Evolutionary conservation across 768 basidiomycete genomes (phyloP).

Genomic region (Phylloporus sp.): DNA sequence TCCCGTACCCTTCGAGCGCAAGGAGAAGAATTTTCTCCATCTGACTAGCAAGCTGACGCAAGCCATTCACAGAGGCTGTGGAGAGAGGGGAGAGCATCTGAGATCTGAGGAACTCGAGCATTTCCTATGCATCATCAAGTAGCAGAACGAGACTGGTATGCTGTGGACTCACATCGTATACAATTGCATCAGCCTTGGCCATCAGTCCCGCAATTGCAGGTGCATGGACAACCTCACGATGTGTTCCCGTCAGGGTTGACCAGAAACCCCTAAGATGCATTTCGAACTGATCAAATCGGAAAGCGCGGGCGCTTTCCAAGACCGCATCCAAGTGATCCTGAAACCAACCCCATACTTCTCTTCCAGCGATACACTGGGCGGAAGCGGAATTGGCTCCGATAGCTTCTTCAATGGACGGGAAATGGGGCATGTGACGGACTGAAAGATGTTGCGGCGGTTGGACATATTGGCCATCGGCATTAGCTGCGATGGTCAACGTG

Average conservation of each 20-base stretch:
- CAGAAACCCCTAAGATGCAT: slow-evolving; percentile 84
- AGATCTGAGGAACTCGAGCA: slow-evolving; percentile 76
- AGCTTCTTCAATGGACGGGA: slow-evolving; percentile 84
- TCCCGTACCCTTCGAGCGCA: slow-evolving; percentile 77
- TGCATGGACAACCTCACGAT: slow-evolving; percentile 85
- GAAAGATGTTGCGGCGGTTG: slow-evolving; percentile 50
- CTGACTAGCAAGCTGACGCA: slow-evolving; percentile 81
- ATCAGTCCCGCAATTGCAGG: slow-evolving; percentile 85
- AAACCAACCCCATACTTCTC: slow-evolving; percentile 91
- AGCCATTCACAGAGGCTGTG: slow-evolving; percentile 57
- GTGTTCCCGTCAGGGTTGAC: slow-evolving; percentile 64
- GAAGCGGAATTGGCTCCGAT: slow-evolving; percentile 70
- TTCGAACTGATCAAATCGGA: slow-evolving; percentile 88
- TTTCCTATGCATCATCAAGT: slow-evolving; percentile 53
- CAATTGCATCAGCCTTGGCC: slow-evolving; percentile 85
- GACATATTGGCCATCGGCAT: slow-evolving; percentile 41
- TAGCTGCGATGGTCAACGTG: slow-evolving; percentile 51
- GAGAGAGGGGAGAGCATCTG: slow-evolving; percentile 81
- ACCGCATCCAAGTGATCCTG: slow-evolving; percentile 84
- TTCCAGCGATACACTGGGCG: slow-evolving; percentile 70
- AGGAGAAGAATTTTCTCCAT: slow-evolving; percentile 87
- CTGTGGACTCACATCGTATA: slow-evolving; percentile 73
- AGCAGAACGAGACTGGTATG: slow-evolving; percentile 2
- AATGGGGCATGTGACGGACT: slow-evolving; percentile 72
- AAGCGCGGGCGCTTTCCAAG: slow-evolving; percentile 68